Conservation (phyloP, 257 asterid species). For the Solanum ahanhuiri region DNA sequence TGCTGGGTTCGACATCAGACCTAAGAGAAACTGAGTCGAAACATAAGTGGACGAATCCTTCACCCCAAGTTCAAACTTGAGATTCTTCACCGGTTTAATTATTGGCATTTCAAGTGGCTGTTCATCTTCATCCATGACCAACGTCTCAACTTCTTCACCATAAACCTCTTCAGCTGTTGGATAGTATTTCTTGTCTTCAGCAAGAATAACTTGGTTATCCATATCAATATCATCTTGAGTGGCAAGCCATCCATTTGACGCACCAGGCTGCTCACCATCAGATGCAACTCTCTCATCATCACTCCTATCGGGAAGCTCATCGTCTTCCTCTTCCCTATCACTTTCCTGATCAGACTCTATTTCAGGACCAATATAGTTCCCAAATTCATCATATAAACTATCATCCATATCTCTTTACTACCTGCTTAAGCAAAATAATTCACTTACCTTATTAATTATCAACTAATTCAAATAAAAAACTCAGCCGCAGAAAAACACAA, state of each 20-base stretch:
- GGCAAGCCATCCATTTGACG: constrained; percentile 77
- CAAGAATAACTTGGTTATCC: constrained; percentile 88
- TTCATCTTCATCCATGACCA: constrained; percentile 98
- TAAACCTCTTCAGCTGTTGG: constrained; percentile 98
- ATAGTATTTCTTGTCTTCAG: constrained; percentile 91
- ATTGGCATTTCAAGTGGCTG: constrained; percentile 82
- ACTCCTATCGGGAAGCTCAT: constrained; percentile 58
- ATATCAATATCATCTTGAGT: constrained; percentile 48
- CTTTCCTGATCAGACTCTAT: constrained; percentile 92
- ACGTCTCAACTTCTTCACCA: constrained; percentile 92
- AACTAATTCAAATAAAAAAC: neutral
- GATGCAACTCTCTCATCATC: constrained; percentile 59
- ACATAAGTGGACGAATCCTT: constrained; percentile 89
- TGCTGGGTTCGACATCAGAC: constrained; percentile 84
- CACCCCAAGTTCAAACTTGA: constrained; percentile 91
- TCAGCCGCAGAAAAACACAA: neutral
- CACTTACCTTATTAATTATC: neutral
- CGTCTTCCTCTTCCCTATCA: constrained; percentile 75
- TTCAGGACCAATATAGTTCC: constrained; percentile 94
- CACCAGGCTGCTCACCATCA: constrained; percentile 68
- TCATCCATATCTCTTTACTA: constrained; percentile 61
- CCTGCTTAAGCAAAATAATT: neutral
- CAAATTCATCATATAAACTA: constrained; percentile 88
- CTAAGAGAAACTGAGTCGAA: constrained; percentile 81
- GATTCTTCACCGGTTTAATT: constrained; percentile 72